Evolutionary conservation across 2,329 filamentous ascomycete genomes (phyloP), one percentile per base, ranked within the genome.

Genomic region (Colletotrichum spinosum): DNA sequence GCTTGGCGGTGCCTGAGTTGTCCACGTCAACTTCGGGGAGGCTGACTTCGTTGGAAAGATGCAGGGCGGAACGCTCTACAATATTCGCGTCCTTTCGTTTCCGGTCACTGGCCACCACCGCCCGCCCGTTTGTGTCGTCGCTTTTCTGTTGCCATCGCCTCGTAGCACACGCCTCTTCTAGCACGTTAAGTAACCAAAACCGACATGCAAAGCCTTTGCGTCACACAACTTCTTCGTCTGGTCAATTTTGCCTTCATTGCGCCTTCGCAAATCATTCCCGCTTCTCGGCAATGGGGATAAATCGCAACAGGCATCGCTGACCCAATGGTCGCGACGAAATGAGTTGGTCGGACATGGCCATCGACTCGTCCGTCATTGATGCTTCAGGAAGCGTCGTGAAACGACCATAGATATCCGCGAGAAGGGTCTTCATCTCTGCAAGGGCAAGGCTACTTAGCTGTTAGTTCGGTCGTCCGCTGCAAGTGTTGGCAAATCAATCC

Each of bases 341-440:
- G 38, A 91, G 80, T 72, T 91, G 89, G 71, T 92, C 89, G 25
- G 86, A 83, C 81, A 91, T 87, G 39, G 80, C 79, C 90, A 92
- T 91, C 33, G 81, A 82, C 37, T 81, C 82, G 6, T 76, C 77
- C 69, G 81, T 85, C 82, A 87, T 88, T 12, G 78, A 79, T 8
- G 72, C 64, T 38, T 90, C 86, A 0, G 86, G 82, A 8, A 83
- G 75, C 0, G 89, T 91, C 34, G 75, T 79, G 62, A 84, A 91
- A 12, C 75, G 77, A 3, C 83, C 84, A 73, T 92, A 92, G 2
- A 91, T 81, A 56, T 86, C 86, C n/a, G 81, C 80, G 10, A 92
- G 78, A 25, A 92, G 72, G 1, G 82, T 83, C 76, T 90, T 91
- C 89, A 92, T 92, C 75, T 92, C 89, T 13, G 84, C 84, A 55